phyloP scores from a whole-genome alignment of 441 rosid species.

The Monsonia emarginata region DNA sequence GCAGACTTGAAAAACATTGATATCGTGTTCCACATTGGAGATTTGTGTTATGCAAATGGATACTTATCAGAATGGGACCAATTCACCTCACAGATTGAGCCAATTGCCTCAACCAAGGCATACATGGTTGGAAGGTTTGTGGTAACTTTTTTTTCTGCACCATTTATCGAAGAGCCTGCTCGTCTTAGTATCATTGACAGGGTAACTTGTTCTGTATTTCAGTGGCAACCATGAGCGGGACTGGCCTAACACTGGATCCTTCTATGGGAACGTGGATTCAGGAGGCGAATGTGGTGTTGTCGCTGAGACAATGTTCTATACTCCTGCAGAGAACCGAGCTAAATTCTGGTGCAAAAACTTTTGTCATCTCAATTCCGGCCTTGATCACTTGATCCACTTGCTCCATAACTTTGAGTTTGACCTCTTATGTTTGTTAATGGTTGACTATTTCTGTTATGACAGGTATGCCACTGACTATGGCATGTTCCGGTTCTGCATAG shows the following conservation, averaged over 20 bases:
- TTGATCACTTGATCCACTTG: too few relatives aligned
- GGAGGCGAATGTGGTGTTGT: constrained; percentile 93
- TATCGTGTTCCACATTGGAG: constrained; percentile 88
- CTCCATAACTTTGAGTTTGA: too few relatives aligned
- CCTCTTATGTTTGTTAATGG: not conserved
- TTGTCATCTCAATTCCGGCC: too few relatives aligned
- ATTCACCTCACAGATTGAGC: constrained; percentile 85
- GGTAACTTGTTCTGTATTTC: constrained; percentile 4
- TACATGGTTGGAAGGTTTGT: constrained; percentile 78
- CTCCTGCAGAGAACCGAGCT: constrained; percentile 83
- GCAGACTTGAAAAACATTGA: constrained; percentile 54
- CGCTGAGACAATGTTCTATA: constrained; percentile 76
- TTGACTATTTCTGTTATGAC: not conserved
- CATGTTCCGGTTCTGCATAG: constrained; percentile 85
- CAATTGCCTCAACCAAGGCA: constrained; percentile 61
- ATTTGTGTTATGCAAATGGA: constrained; percentile 71
- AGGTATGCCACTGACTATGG: constrained; percentile 83
- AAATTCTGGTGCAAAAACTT: constrained; percentile 53
- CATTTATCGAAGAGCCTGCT: too few relatives aligned
- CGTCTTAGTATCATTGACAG: too few relatives aligned
- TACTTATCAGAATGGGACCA: constrained; percentile 96
- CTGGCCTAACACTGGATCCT: constrained; percentile 75
- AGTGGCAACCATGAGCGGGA: constrained; percentile 94
- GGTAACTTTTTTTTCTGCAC: not conserved
- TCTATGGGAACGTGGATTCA: constrained; percentile 56